These are phyloP conservation scores for Abrus precatorius DNA, from an alignment of 306 rosid genomes.

Conservation along the genomic window DNA sequence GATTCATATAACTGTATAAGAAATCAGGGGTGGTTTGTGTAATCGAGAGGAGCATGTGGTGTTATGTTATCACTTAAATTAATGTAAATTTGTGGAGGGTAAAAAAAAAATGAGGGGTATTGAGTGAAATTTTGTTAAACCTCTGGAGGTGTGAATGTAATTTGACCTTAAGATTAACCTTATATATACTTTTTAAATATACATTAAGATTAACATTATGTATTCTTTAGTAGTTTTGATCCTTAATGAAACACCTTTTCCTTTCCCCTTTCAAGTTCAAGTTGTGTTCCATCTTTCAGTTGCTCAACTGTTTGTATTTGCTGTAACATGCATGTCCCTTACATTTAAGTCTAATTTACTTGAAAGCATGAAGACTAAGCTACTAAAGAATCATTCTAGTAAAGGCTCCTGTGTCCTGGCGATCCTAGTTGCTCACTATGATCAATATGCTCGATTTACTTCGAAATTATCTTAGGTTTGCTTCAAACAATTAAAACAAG, in stretches of 20 bases:
- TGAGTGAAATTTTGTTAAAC: no score
- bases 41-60: no score
- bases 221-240: neutral
- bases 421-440: conserved; percentile 7
- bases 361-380: neutral
- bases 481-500: conserved; percentile 1
- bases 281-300: conserved; percentile 28
- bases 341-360: neutral
- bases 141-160: no score
- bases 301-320: neutral
- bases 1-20: no score
- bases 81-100: no score
- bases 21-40: no score
- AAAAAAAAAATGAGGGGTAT: no score
- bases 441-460: neutral
- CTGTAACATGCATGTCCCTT: neutral
- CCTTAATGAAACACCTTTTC: conserved; percentile 24
- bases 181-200: no score
- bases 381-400: conserved; percentile 12
- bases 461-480: neutral
- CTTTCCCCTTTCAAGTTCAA: conserved; percentile 12
- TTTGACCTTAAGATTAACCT: no score
- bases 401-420: no score
- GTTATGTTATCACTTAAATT: no score
- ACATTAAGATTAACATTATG: no score